Conservation (phyloP, 2,329 filamentous ascomycete species). For the Pseudogymnoascus sp. region DNA sequence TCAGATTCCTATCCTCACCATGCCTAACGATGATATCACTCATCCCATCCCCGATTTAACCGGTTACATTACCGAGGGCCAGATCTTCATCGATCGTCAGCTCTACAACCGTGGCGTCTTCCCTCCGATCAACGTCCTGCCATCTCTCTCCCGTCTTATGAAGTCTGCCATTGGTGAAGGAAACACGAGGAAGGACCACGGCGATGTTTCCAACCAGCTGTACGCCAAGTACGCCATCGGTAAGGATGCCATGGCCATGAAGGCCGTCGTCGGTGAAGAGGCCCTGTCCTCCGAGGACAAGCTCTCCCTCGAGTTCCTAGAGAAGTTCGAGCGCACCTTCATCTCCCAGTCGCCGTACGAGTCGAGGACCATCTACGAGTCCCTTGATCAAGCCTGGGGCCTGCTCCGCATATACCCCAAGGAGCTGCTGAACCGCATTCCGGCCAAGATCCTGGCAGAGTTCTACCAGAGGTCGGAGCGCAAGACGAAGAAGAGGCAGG, state of each 20-base stretch:
- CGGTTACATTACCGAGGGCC: conserved; percentile 97
- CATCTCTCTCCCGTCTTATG: conserved; percentile 97
- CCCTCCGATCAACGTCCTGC: conserved; percentile 96
- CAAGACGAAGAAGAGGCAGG: conserved; percentile 54
- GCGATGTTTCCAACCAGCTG: conserved; percentile 97
- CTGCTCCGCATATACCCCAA: conserved; percentile 95
- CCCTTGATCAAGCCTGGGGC: conserved; percentile 91
- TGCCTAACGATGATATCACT: conserved; percentile 99
- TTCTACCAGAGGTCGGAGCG: conserved; percentile 65
- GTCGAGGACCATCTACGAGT: conserved; percentile 83
- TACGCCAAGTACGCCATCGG: conserved; percentile 99
- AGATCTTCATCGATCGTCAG: conserved; percentile 93
- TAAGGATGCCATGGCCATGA: conserved; percentile 97
- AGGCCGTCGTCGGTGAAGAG: conserved; percentile 97
- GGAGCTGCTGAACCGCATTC: conserved; percentile 93
- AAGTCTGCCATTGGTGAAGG: conserved; percentile 98
- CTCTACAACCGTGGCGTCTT: conserved; percentile 96
- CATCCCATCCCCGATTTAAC: conserved; percentile 98
- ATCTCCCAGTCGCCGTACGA: conserved; percentile 91
- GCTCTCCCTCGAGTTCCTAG: conserved; percentile 92
- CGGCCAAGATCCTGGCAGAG: conserved; percentile 72
- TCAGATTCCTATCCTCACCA: conserved; percentile 96
- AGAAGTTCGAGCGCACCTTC: conserved; percentile 96
- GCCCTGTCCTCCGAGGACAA: conserved; percentile 94
- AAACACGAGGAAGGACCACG: conserved; percentile 92